Percentiles rank a stretch among this genome's conserved stretches.
These are phyloP conservation scores for Lactarius vividus DNA, from an alignment of 768 basidiomycete species.

Conservation along the genomic window DNA sequence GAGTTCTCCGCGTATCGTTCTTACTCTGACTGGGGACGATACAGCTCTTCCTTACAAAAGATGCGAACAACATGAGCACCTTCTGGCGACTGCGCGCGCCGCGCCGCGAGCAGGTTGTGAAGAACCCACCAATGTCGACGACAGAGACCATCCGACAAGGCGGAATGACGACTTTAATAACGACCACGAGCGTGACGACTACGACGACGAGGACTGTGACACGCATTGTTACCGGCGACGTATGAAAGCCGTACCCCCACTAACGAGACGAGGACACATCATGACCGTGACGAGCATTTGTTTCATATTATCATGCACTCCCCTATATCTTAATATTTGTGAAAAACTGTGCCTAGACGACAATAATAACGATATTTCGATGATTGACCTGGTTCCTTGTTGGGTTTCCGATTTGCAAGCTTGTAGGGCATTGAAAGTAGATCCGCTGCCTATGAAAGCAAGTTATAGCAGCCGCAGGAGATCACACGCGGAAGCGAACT, in stretches of 20 bases:
- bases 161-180: conserved; percentile 23
- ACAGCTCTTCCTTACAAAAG: conserved; percentile 25
- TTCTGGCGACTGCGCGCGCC: conserved; percentile 23
- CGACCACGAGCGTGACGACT: conserved; percentile 27
- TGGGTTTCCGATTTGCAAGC: not conserved
- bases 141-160: conserved; percentile 17
- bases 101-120: conserved; percentile 26
- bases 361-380: not conserved
- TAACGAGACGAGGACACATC: not conserved
- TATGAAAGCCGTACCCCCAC: conserved; percentile 6
- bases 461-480: too few species aligned
- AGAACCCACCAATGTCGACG: conserved; percentile 23
- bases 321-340: not conserved
- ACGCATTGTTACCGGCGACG: conserved; percentile 21
- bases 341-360: not conserved
- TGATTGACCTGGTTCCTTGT: not conserved
- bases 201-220: conserved; percentile 27
- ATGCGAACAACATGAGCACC: conserved; percentile 23
- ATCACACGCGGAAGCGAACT: too few species aligned
- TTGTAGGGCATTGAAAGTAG: too few species aligned
- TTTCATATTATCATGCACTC: not conserved
- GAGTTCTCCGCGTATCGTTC: not conserved
- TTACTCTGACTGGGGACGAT: not conserved
- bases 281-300: conserved; percentile 5
- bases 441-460: too few species aligned